These are phyloP conservation scores for Aegilops sharonensis DNA, from an alignment of 176 grass and related monocot genomes.

Conservation along the genomic window DNA sequence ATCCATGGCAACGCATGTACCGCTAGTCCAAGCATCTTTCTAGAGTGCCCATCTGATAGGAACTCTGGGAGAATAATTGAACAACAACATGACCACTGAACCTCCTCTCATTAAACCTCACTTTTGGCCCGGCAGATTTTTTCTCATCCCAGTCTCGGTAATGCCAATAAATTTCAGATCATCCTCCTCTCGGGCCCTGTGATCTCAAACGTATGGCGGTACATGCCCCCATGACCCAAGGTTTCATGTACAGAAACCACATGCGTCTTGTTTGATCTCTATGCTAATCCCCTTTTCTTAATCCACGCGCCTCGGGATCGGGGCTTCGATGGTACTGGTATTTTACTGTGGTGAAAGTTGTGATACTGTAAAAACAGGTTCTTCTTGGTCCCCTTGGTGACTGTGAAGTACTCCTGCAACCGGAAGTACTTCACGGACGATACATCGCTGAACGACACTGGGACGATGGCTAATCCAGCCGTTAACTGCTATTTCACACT, in stretches of 20 bases:
- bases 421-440: no score
- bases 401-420: not conserved
- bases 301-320: slow-evolving; percentile 14
- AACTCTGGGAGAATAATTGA: slow-evolving; percentile 14
- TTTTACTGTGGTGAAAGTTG: not conserved
- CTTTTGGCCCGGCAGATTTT: slow-evolving; percentile 12
- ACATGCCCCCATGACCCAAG: slow-evolving; percentile 16
- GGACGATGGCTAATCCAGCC: no score
- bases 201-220: slow-evolving; percentile 22
- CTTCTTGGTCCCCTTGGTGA: slow-evolving; percentile 21
- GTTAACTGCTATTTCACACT: no score
- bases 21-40: slow-evolving; percentile 13
- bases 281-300: slow-evolving; percentile 39
- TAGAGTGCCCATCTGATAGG: slow-evolving; percentile 20
- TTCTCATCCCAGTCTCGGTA: slow-evolving; percentile 21
- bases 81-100: slow-evolving; percentile 9
- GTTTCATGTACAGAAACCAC: slow-evolving; percentile 9
- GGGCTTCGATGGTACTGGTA: not conserved
- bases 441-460: no score
- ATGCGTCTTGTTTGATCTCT: slow-evolving; percentile 37
- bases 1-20: slow-evolving; percentile 20
- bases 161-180: slow-evolving; percentile 27
- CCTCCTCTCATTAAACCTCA: not conserved
- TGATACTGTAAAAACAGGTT: not conserved
- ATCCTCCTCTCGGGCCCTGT: not conserved